Evolutionary conservation across 371 early-diverging fungal species (phyloP), one percentile per base, ranked within the genome.

Genomic region (Mortierella sp.): DNA sequence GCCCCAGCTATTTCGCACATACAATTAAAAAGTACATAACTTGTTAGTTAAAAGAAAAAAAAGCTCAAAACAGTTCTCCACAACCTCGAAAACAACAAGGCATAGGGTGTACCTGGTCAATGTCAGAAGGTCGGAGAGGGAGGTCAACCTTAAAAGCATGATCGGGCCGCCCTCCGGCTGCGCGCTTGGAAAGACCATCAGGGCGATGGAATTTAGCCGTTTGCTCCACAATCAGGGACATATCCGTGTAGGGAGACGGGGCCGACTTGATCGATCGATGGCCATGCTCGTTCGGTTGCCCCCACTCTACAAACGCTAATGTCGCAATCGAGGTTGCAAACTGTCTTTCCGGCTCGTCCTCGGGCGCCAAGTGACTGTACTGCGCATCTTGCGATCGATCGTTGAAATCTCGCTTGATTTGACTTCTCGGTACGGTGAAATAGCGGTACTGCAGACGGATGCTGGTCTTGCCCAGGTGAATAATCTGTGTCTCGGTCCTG

Each of bases 71-170:
- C 18, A 51, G 38, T 21, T 48, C 44, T n/a, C 74, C 41, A 27
- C 43, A 38, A 4, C 5, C 43, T 24, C 21, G 7, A 46, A 60
- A 74, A 27, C 5, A 1, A 70, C 18, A 51, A 46, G 65, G 27
- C 29, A 8, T 29, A 8, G 29, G 24, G 21, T 35, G 21, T 72
- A 80, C 81, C 72, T 77, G 58, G 46, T 83, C 84, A 38, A 70
- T 75, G n/a, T 83, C 84, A 32, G 84, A 83, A 43, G 65, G 32
- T 21, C 84, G 75, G 2, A 83, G 70, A 5, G 65, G 46, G 38
- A 83, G 11, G 24, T 54, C 70, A 18, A 77, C 49, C 21, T 75
- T 44, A 73, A 83, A 83, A 16, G 84, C 84, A 70, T 83, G 77
- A 29, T 32, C 63, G 16, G 80, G 84, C 12, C 80, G 77, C 32